Conservation (phyloP, 306 rosid species). For the Comarum palustre region DNA sequence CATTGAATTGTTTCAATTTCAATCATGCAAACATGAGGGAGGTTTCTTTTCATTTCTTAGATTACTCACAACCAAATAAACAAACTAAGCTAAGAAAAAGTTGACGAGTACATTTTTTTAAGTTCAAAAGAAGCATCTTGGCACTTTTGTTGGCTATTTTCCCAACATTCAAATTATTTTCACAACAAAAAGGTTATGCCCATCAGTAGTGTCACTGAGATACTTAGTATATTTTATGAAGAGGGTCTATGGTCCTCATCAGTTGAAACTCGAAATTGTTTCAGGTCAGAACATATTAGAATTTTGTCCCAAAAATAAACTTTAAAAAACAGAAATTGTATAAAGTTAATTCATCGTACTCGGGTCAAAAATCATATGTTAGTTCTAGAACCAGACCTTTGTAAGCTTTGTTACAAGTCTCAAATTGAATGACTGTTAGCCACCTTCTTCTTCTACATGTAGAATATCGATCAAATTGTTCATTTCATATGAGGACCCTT, state of each 20-base stretch:
- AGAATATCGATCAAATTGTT: no score
- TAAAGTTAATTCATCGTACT: not conserved
- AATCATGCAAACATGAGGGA: constrained; percentile 60
- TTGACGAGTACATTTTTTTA: constrained; percentile 16
- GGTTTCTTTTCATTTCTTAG: constrained; percentile 19
- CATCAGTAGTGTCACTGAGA: constrained; percentile 33
- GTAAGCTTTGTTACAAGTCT: not conserved
- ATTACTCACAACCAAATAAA: constrained; percentile 34
- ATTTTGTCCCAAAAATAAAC: not conserved
- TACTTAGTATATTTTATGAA: constrained; percentile 8
- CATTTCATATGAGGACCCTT: no score
- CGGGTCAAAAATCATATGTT: not conserved
- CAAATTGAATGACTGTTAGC: not conserved
- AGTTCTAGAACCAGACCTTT: not conserved
- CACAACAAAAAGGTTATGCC: constrained; percentile 34
- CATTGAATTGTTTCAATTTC: constrained; percentile 22
- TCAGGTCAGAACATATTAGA: not conserved
- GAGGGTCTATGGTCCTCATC: not conserved
- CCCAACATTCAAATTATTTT: constrained; percentile 45
- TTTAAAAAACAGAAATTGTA: no score
- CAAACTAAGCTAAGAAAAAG: constrained; percentile 23
- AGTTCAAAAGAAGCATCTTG: constrained; percentile 34
- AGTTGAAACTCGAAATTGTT: not conserved
- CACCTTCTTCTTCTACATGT: not conserved
- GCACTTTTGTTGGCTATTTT: constrained; percentile 54